A percentile compares a stretch with the other conserved stretches of the same genome.
These are phyloP conservation scores for Penicillium samsonianum DNA, from an alignment of 495 filamentous ascomycete genomes.

Conservation along the genomic window DNA sequence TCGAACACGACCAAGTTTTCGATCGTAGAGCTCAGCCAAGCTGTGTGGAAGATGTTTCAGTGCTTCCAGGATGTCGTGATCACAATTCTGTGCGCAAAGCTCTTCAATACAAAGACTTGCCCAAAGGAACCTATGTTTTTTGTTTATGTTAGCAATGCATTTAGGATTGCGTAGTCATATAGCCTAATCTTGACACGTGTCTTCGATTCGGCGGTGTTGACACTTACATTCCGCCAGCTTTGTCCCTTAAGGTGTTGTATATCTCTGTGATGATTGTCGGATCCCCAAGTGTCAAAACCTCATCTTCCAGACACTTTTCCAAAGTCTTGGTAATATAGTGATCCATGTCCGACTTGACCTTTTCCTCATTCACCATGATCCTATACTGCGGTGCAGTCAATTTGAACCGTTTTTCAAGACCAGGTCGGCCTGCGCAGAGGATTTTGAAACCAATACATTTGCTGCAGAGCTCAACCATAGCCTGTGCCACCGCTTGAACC, in stretches of 20 bases:
- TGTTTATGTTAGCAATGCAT: not conserved
- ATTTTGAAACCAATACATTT: slow-evolving; percentile 1
- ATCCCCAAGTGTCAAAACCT: slow-evolving; percentile 10
- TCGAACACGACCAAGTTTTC: slow-evolving; percentile 23
- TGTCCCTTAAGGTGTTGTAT: slow-evolving; percentile 17
- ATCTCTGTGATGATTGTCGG: slow-evolving; percentile 12
- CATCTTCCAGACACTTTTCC: not conserved
- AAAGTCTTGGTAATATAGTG: slow-evolving; percentile 21
- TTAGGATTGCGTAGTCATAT: not conserved
- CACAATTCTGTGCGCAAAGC: slow-evolving; percentile 33
- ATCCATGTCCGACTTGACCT: slow-evolving; percentile 25
- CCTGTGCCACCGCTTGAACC: slow-evolving; percentile 3
- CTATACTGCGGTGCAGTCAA: slow-evolving; percentile 2
- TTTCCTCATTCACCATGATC: slow-evolving; percentile 6
- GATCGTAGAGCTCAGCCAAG: slow-evolving; percentile 33
- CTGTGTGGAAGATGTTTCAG: slow-evolving; percentile 32
- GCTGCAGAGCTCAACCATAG: slow-evolving; percentile 3
- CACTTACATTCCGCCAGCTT: slow-evolving; percentile 23
- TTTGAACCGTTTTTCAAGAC: slow-evolving; percentile 10
- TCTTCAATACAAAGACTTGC: slow-evolving; percentile 35
- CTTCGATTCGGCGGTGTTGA: not conserved
- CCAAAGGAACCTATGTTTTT: slow-evolving; percentile 39
- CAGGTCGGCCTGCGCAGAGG: slow-evolving; percentile 14
- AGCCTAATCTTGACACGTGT: not conserved
- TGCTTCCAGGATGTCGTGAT: slow-evolving; percentile 36